phyloP scores from a whole-genome alignment of 1,284 basidiomycete species.

The Cystobasidium slooffiae region DNA sequence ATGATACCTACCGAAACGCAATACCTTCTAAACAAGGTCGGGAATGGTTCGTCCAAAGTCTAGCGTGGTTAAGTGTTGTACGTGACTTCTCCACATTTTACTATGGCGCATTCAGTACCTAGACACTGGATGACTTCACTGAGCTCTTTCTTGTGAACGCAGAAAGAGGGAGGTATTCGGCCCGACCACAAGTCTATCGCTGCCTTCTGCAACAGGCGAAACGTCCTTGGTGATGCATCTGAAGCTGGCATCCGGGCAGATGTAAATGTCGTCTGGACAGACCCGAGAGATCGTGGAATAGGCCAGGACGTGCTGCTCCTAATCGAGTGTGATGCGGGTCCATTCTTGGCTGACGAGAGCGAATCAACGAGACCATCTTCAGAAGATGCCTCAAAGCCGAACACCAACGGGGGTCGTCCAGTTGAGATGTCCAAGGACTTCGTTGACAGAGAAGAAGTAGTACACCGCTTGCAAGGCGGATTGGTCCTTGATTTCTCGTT shows the following conservation, averaged over 20 bases:
- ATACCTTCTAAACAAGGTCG: slow-evolving; percentile 3
- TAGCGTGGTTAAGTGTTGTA: slow-evolving; percentile 32
- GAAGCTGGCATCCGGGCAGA: background rate
- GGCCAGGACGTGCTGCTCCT: slow-evolving; percentile 29
- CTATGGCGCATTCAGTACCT: background rate
- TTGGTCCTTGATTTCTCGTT: slow-evolving; percentile 27
- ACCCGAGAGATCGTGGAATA: slow-evolving; percentile 28
- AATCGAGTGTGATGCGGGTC: slow-evolving; percentile 23
- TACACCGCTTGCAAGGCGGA: background rate
- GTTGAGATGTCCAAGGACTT: background rate
- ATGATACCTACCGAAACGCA: slow-evolving; percentile 22
- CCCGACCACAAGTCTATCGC: slow-evolving; percentile 15
- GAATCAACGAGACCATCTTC: no score
- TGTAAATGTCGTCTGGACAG: slow-evolving; percentile 34
- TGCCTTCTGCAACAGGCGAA: slow-evolving; percentile 11
- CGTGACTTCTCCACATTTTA: background rate
- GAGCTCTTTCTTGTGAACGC: background rate
- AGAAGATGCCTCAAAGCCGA: no score
- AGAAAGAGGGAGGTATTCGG: slow-evolving; percentile 23
- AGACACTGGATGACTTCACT: background rate
- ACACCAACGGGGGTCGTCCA: no score
- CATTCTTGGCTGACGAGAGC: background rate
- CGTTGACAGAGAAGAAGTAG: background rate
- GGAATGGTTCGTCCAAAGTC: slow-evolving; percentile 23
- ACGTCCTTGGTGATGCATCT: background rate